phyloP scores from a whole-genome alignment of 345 rosid genomes.

The Syzygium jambos region DNA sequence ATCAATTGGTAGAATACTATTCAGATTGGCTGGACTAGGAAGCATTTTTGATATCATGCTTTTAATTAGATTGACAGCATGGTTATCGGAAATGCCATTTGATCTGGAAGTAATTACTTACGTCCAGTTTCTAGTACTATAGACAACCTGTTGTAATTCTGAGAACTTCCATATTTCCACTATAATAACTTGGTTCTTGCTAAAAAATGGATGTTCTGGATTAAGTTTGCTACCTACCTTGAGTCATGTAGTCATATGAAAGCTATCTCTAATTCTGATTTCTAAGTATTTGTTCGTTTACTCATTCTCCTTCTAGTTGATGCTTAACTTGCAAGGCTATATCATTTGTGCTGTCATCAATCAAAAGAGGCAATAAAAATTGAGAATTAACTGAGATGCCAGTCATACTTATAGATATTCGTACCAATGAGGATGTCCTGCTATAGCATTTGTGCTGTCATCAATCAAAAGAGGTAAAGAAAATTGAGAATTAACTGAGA shows the following conservation, averaged over 20 bases:
- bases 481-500: neutral
- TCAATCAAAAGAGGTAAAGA: neutral
- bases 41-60: neutral
- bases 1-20: neutral
- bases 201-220: neutral
- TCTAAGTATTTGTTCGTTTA: neutral
- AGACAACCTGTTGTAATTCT: neutral
- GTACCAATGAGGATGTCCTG: neutral
- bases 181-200: neutral
- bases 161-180: neutral
- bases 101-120: neutral
- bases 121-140: neutral
- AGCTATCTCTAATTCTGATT: neutral
- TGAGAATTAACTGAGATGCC: neutral
- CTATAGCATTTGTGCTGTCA: neutral
- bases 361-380: neutral
- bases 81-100: neutral
- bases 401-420: neutral
- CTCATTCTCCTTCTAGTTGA: neutral
- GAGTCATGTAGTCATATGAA: neutral
- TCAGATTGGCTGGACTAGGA: neutral
- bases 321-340: neutral
- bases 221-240: neutral
- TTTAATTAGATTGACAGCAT: neutral
- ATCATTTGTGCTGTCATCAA: neutral